phyloP scores from a whole-genome alignment of 106 monocot species.

The Dendrobium catenatum region DNA sequence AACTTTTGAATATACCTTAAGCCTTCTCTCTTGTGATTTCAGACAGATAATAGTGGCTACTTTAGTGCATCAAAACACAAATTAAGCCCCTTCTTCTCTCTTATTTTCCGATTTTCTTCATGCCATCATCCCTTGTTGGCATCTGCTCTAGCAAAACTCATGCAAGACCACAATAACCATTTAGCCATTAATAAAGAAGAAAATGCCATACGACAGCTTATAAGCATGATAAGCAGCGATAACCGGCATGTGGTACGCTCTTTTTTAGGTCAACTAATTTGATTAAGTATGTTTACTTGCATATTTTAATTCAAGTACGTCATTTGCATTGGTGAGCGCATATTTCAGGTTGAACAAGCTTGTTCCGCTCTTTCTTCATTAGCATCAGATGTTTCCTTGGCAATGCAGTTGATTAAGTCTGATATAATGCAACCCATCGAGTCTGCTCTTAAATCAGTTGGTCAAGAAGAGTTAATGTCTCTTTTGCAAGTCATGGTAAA shows the following conservation, averaged over 20 bases:
- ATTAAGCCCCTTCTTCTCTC: slow-evolving; percentile 85
- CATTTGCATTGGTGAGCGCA: slow-evolving; percentile 1
- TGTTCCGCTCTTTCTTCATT: slow-evolving; percentile 87
- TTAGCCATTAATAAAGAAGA: slow-evolving; percentile 87
- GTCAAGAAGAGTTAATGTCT: slow-evolving; percentile 73
- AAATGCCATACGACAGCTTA: slow-evolving; percentile 92
- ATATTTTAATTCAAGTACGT: slow-evolving; percentile 2
- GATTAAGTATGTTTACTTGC: slow-evolving; percentile 2
- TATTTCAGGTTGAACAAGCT: slow-evolving; percentile 91
- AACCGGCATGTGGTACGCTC: slow-evolving; percentile 78
- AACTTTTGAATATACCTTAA: neutral
- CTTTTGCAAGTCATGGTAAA: slow-evolving; percentile 80
- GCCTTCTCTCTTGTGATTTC: slow-evolving; percentile 22
- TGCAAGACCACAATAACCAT: slow-evolving; percentile 78
- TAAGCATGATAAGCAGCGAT: slow-evolving; percentile 97
- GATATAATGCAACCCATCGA: slow-evolving; percentile 94
- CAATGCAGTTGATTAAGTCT: slow-evolving; percentile 88
- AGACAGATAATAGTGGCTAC: slow-evolving; percentile 83
- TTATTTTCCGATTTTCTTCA: slow-evolving; percentile 97
- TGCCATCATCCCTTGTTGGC: slow-evolving; percentile 98
- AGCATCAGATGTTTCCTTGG: slow-evolving; percentile 72
- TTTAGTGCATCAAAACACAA: slow-evolving; percentile 85
- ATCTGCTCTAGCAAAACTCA: slow-evolving; percentile 83
- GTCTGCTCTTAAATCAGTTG: slow-evolving; percentile 64
- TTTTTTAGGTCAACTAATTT: slow-evolving; percentile 1